These are phyloP conservation scores for Tillandsia leiboldiana DNA, from an alignment of 176 grass and related monocot genomes.

Conservation along the genomic window DNA sequence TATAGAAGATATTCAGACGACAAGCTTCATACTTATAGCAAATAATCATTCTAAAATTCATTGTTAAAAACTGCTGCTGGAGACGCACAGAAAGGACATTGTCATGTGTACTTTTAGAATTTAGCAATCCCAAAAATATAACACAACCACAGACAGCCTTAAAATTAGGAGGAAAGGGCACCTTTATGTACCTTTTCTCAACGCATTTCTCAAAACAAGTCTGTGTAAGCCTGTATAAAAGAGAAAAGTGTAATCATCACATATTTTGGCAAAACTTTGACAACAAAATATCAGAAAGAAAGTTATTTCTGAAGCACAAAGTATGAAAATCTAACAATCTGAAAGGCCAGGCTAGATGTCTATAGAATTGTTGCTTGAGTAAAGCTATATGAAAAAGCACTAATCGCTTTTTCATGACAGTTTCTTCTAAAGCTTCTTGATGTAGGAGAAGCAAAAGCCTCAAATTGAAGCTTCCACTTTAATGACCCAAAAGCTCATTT, in stretches of 20 bases:
- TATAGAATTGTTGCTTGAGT: too few relatives aligned
- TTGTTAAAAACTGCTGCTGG: not conserved
- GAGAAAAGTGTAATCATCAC: not conserved
- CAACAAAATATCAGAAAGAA: not conserved
- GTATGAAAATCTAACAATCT: not conserved
- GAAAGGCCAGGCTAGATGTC: too few relatives aligned
- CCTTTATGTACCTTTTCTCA: slow-evolving; percentile 60
- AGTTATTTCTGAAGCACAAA: not conserved
- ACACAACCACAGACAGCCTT: not conserved
- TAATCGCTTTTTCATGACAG: too few relatives aligned
- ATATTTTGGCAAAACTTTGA: not conserved
- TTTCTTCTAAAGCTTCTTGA: too few relatives aligned
- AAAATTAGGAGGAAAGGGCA: not conserved
- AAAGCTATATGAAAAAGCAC: too few relatives aligned
- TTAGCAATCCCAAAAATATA: not conserved
- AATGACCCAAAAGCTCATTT: too few relatives aligned
- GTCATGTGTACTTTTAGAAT: not conserved
- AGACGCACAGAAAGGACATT: not conserved
- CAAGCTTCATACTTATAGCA: not conserved
- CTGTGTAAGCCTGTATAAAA: slow-evolving; percentile 55
- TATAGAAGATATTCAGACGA: not conserved
- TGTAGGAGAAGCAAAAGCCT: too few relatives aligned
- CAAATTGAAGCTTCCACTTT: too few relatives aligned
- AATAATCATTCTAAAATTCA: slow-evolving; percentile 1
- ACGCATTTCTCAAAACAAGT: slow-evolving; percentile 87